phyloP scores from a whole-genome alignment of 2,329 filamentous ascomycete genomes.

The Plectosphaerella sp. region DNA sequence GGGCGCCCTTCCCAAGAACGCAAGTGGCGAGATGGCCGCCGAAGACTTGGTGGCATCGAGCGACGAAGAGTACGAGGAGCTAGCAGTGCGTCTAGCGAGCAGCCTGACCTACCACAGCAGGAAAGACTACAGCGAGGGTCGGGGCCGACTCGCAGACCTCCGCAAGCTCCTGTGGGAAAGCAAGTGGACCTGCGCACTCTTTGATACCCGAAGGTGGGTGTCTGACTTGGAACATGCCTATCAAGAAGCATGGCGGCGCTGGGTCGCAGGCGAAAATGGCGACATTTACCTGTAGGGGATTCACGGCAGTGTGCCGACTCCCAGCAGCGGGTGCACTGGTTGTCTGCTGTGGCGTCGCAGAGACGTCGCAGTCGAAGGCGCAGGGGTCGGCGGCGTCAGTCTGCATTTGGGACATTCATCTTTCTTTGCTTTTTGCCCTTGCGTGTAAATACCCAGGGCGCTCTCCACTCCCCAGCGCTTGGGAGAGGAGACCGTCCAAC shows the following conservation, averaged over 20 bases:
- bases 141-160: constrained; percentile 72
- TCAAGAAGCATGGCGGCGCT: constrained; percentile 80
- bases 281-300: constrained; percentile 72
- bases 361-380: no score
- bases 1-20: constrained; percentile 73
- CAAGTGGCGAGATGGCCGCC: constrained; percentile 63
- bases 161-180: constrained; percentile 77
- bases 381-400: no score
- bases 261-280: constrained; percentile 81
- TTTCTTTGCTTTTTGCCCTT: no score
- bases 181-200: constrained; percentile 82
- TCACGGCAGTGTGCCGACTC: background rate
- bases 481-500: no score
- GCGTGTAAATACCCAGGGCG: no score
- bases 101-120: constrained; percentile 51
- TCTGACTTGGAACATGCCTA: constrained; percentile 84
- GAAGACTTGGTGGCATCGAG: constrained; percentile 71
- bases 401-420: no score
- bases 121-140: constrained; percentile 44
- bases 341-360: no score
- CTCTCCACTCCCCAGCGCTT: no score
- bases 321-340: background rate
- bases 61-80: constrained; percentile 81
- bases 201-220: constrained; percentile 91
- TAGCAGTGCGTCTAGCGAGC: constrained; percentile 63